Conservation (phyloP, 192 early-diverging fungal species). For the Coemansia sp. region DNA sequence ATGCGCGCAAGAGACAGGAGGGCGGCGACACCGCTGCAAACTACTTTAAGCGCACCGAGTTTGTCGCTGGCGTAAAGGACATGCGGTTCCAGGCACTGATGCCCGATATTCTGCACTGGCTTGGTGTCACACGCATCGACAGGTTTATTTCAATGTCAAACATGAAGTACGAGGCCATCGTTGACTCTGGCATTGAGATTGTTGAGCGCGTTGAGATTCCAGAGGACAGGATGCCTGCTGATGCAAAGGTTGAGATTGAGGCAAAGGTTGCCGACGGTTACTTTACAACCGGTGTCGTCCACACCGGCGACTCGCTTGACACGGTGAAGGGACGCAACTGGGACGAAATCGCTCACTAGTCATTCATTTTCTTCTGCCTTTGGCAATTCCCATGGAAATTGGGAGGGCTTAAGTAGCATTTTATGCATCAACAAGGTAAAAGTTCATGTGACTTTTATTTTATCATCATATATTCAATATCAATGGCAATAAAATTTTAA, state of each 20-base stretch:
- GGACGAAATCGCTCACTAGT: conserved; percentile 63
- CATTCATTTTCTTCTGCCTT: neutral
- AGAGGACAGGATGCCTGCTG: conserved; percentile 83
- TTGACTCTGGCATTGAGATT: conserved; percentile 83
- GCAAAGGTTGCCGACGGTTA: conserved; percentile 97
- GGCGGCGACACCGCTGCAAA: conserved; percentile 86
- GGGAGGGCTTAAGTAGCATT: neutral
- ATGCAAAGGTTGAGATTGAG: conserved; percentile 93
- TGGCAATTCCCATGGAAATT: neutral
- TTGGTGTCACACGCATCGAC: conserved; percentile 92
- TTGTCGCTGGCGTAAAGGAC: conserved; percentile 89
- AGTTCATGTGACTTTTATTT: too few relatives aligned
- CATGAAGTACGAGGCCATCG: conserved; percentile 94
- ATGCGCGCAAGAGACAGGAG: conserved; percentile 82
- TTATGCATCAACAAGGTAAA: neutral
- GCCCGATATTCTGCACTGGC: conserved; percentile 96
- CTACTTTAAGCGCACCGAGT: conserved; percentile 88
- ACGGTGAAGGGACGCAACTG: conserved; percentile 80
- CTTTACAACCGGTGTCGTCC: conserved; percentile 72
- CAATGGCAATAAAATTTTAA: too few relatives aligned
- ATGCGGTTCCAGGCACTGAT: conserved; percentile 96
- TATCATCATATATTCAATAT: too few relatives aligned
- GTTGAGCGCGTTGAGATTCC: conserved; percentile 87
- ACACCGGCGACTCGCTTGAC: conserved; percentile 61
- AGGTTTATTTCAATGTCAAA: conserved; percentile 85